Conservation (phyloP, 495 filamentous ascomycete genomes). For the Aspergillus heteromorphus region DNA sequence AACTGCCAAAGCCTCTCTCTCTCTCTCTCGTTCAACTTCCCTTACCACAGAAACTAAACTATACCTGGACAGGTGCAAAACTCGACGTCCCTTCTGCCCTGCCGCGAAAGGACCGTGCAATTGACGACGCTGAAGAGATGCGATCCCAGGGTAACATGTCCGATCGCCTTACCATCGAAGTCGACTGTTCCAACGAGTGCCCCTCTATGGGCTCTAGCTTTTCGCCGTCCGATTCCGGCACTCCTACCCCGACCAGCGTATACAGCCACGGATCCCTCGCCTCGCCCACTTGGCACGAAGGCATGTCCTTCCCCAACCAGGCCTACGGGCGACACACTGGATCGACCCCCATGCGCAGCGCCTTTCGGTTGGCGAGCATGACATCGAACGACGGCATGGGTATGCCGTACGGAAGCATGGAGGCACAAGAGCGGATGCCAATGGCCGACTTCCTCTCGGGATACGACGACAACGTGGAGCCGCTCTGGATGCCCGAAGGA, state of each 20-base stretch:
- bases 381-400: slow-evolving; percentile 30
- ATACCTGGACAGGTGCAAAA: slow-evolving; percentile 25
- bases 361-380: slow-evolving; percentile 35
- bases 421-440: slow-evolving; percentile 34
- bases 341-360: slow-evolving; percentile 33
- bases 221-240: slow-evolving; percentile 42
- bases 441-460: slow-evolving; percentile 36
- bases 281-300: slow-evolving; percentile 40
- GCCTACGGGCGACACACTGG: slow-evolving; percentile 30
- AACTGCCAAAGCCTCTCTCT: neutral
- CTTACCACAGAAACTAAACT: slow-evolving; percentile 13
- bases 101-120: slow-evolving; percentile 20
- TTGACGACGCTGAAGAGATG: slow-evolving; percentile 35
- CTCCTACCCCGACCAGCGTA: slow-evolving; percentile 39
- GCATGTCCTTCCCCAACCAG: slow-evolving; percentile 25
- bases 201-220: slow-evolving; percentile 44
- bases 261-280: slow-evolving; percentile 40
- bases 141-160: slow-evolving; percentile 36
- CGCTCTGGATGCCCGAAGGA: slow-evolving; percentile 38
- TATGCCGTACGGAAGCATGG: slow-evolving; percentile 31
- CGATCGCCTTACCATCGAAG: slow-evolving; percentile 40
- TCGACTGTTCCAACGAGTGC: slow-evolving; percentile 41
- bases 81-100: slow-evolving; percentile 20
- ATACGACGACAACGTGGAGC: slow-evolving; percentile 42
- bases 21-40: slow-evolving; percentile 9